A percentile compares a stretch with the other conserved stretches of the same genome.
Conservation (phyloP, 2,329 filamentous ascomycete genomes). For the Fusarium lyarnte region DNA sequence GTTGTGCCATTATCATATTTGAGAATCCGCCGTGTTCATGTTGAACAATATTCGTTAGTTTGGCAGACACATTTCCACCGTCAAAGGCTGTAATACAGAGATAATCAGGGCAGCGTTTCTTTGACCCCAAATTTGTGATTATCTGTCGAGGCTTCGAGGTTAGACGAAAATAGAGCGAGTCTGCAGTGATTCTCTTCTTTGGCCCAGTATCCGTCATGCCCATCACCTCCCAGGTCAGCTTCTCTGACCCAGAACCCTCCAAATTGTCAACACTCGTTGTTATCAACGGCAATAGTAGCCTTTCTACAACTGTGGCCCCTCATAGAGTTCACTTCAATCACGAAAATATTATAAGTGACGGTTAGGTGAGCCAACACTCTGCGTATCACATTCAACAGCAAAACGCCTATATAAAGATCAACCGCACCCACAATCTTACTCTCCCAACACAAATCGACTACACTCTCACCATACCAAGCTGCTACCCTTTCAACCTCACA, state of each 20-base stretch:
- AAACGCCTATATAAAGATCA: not conserved
- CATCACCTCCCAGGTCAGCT: accelerated
- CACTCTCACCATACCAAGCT: accelerated
- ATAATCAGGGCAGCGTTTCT: accelerated
- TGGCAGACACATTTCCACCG: too few relatives aligned
- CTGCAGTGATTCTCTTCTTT: not conserved
- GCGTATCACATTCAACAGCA: accelerated
- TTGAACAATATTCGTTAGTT: too few relatives aligned
- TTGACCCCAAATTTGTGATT: accelerated
- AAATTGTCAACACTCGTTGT: accelerated
- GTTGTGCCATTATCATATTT: too few relatives aligned
- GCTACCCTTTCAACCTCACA: accelerated
- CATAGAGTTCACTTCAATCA: too few relatives aligned
- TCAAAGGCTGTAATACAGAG: too few relatives aligned
- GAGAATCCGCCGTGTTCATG: too few relatives aligned
- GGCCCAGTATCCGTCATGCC: not conserved
- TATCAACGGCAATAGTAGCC: accelerated
- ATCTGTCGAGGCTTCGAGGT: not conserved
- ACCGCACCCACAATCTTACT: accelerated
- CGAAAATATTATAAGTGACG: accelerated
- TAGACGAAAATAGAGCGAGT: accelerated
- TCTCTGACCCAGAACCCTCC: not conserved
- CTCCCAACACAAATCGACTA: accelerated
- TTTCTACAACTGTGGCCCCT: accelerated
- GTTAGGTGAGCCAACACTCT: accelerated